These are phyloP conservation scores for Lactarius vividus DNA, from an alignment of 768 basidiomycete genomes.

Conservation along the genomic window DNA sequence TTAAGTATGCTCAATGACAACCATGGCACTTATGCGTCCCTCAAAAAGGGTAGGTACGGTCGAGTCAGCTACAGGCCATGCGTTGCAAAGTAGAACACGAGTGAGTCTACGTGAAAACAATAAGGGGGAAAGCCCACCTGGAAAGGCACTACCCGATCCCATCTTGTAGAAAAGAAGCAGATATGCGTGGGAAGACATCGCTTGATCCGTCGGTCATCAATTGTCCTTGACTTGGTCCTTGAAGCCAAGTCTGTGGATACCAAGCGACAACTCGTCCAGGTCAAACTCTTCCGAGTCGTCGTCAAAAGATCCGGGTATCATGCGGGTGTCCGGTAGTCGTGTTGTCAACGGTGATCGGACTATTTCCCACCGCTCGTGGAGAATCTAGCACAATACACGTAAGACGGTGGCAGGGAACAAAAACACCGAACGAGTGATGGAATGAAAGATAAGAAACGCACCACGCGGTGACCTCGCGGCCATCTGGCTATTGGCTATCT, in stretches of 20 bases:
- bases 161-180: neutral
- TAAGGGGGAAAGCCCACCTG: no score
- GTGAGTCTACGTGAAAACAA: neutral
- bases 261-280: constrained; percentile 5
- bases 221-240: neutral
- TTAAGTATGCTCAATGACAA: neutral
- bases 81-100: neutral
- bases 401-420: neutral
- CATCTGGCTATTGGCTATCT: constrained; percentile 16
- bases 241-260: constrained; percentile 5
- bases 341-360: neutral
- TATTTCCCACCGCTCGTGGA: neutral
- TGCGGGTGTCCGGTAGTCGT: neutral
- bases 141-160: neutral
- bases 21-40: neutral
- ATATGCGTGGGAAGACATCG: neutral
- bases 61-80: neutral
- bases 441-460: constrained; percentile 9
- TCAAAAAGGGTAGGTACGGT: neutral
- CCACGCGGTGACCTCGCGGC: constrained; percentile 24
- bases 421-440: neutral
- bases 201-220: neutral
- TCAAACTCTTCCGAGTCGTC: neutral
- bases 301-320: constrained; percentile 18
- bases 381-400: constrained; percentile 1